Conservation (phyloP, 306 rosid genomes). For the Prunus mongolica region DNA sequence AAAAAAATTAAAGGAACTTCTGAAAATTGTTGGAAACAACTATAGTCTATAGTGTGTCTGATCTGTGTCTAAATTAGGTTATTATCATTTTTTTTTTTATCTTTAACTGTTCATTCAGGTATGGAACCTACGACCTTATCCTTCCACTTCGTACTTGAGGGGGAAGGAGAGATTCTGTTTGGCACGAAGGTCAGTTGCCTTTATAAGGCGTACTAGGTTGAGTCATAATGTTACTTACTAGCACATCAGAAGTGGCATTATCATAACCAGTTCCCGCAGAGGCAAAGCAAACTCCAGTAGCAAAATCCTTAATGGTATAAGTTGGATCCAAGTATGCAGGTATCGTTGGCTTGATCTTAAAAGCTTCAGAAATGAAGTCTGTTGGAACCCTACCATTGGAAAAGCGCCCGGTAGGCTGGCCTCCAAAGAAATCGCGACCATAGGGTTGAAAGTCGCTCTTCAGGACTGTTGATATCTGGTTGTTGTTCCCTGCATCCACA, state of each 20-base stretch:
- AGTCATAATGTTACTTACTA: constrained; percentile 35
- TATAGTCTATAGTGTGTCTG: neutral
- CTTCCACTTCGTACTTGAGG: neutral
- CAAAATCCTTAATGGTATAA: constrained; percentile 36
- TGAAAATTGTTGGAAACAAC: neutral
- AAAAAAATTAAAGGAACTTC: neutral
- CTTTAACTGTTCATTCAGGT: neutral
- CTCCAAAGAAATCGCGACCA: constrained; percentile 42
- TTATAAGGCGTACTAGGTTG: neutral
- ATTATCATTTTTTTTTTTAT: neutral
- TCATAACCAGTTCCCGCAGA: constrained; percentile 70
- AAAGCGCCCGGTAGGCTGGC: constrained; percentile 51
- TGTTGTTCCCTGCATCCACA: constrained; percentile 67
- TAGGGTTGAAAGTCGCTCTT: constrained; percentile 53
- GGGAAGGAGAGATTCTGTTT: neutral
- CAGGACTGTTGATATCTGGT: constrained; percentile 40
- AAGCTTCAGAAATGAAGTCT: constrained; percentile 55
- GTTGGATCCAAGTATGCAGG: constrained; percentile 61
- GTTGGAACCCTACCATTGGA: constrained; percentile 49
- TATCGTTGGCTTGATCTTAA: constrained; percentile 37
- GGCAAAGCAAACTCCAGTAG: constrained; percentile 59
- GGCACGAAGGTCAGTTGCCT: neutral
- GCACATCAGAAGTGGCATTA: constrained; percentile 48
- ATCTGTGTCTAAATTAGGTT: neutral
- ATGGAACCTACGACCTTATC: neutral